Percentiles rank a stretch among this genome's conserved stretches.
These are phyloP conservation scores for Elsinoe batatas DNA, from an alignment of 2,329 filamentous ascomycete species.

Conservation along the genomic window DNA sequence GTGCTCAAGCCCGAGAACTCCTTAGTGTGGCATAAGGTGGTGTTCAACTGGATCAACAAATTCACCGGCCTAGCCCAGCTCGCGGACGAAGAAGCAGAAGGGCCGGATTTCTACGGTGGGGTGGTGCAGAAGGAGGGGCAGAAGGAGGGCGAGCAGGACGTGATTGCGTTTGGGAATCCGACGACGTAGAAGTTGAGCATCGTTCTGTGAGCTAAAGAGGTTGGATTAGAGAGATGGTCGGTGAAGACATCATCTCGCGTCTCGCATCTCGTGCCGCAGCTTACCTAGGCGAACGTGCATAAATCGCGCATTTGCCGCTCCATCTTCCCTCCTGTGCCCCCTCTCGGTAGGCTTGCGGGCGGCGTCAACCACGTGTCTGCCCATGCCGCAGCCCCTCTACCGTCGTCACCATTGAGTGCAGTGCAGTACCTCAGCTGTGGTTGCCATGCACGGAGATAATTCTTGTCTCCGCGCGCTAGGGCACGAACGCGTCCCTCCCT, in stretches of 20 bases:
- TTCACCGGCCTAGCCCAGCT: slow-evolving; percentile 45
- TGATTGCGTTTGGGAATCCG: slow-evolving; percentile 1
- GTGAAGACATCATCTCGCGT: background rate
- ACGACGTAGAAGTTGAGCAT: too few species aligned
- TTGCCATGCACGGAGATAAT: background rate
- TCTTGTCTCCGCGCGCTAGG: background rate
- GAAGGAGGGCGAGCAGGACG: background rate
- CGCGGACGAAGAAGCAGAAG: slow-evolving; percentile 25
- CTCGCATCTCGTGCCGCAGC: background rate
- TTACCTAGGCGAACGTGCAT: background rate
- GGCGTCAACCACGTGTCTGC: too few species aligned
- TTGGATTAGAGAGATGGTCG: too few species aligned
- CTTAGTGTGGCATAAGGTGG: slow-evolving; percentile 78
- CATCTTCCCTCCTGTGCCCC: background rate
- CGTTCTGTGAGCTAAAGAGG: too few species aligned
- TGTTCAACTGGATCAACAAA: slow-evolving; percentile 65
- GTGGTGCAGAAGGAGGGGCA: slow-evolving; percentile 19
- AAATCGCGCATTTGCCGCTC: background rate
- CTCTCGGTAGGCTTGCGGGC: too few species aligned
- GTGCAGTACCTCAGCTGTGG: background rate
- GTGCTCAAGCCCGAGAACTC: slow-evolving; percentile 88
- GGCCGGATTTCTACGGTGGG: slow-evolving; percentile 23
- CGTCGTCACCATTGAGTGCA: background rate
- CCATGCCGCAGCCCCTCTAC: background rate
- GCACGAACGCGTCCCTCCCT: background rate